Base-by-base conservation (phyloP, 257 asterid genomes). In the Capsicum chinense region DNA sequence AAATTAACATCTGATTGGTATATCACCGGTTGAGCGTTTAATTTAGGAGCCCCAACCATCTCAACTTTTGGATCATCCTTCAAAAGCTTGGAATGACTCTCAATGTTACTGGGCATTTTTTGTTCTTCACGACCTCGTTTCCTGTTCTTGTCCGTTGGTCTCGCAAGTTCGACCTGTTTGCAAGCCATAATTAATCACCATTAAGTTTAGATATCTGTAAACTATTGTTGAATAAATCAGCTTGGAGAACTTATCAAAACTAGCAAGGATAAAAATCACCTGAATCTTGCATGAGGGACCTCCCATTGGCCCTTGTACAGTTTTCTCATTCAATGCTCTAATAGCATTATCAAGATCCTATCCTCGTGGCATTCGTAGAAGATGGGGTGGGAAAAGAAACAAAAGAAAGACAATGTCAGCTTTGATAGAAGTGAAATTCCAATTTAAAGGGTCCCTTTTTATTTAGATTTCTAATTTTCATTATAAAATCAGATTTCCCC, bases 161-260 rank as follows among this genome's bases (percentile, higher is more conserved):
- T 91, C 58, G 99, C 99, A 83, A 95, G 90, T 91, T 95, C 99
- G 84, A 95, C 94, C 99, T 95, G 92, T 78, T 84, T 85, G 87
- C 70, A 90, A 67, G 88, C 56, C 82, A 62, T 35, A 79, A 56
- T 11, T 70, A 6, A 58, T 67, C 73, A 81, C n/a, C 81, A 21
- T 56, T 7, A 44, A 42, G 71, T 58, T 78, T 54, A 78, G 59
- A 15, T 50, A 73, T 48, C 66, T 7, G 39, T 37, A 39, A 50
- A 54, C 26, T 54, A 78, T 33, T 5, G 50, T 54, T 26, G 47
- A 54, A 54, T 14, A 54, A 26, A 14, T 78, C 33, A 78, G 50
- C 82, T 33, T 4, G 50, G 64, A 2, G 26, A 78, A 54, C 50
- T 54, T 54, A 33, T 14, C 26, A 73, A n/a, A 52, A 58, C 60